These are phyloP conservation scores for Sistotremastrum niveocremeum DNA, from an alignment of 768 basidiomycete species.

Conservation along the genomic window DNA sequence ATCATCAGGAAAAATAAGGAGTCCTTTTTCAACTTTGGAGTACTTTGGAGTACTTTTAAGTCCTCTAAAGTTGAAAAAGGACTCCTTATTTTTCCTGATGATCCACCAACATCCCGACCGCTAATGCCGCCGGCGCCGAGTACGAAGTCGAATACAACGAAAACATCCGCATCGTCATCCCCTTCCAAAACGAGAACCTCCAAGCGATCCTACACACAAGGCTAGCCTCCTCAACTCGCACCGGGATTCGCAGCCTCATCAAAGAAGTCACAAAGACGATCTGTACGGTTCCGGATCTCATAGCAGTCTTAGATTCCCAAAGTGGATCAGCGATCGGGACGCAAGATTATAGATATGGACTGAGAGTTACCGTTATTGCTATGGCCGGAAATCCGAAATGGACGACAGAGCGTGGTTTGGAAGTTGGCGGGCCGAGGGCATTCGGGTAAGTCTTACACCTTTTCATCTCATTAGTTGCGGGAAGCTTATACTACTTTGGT, in stretches of 20 bases:
- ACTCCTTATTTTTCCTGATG: slow-evolving; percentile 46
- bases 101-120: slow-evolving; percentile 36
- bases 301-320: slow-evolving; percentile 49
- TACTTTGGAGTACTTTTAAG: no score
- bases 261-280: slow-evolving; percentile 23
- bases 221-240: no score
- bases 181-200: slow-evolving; percentile 53
- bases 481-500: slow-evolving; percentile 2
- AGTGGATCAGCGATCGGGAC: slow-evolving; percentile 49
- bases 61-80: no score
- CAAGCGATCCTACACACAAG: slow-evolving; percentile 24
- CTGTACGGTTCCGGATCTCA: slow-evolving; percentile 51
- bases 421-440: slow-evolving; percentile 36
- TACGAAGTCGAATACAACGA: neutral
- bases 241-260: no score
- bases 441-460: slow-evolving; percentile 29
- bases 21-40: no score
- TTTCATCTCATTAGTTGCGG: neutral
- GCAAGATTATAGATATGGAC: slow-evolving; percentile 46
- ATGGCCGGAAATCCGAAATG: slow-evolving; percentile 40
- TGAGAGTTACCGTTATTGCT: slow-evolving; percentile 40
- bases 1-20: no score
- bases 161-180: slow-evolving; percentile 25
- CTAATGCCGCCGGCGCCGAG: neutral
- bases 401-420: slow-evolving; percentile 36